phyloP scores from a whole-genome alignment of 1,139 yeast species.

The Taphrina betulina region DNA sequence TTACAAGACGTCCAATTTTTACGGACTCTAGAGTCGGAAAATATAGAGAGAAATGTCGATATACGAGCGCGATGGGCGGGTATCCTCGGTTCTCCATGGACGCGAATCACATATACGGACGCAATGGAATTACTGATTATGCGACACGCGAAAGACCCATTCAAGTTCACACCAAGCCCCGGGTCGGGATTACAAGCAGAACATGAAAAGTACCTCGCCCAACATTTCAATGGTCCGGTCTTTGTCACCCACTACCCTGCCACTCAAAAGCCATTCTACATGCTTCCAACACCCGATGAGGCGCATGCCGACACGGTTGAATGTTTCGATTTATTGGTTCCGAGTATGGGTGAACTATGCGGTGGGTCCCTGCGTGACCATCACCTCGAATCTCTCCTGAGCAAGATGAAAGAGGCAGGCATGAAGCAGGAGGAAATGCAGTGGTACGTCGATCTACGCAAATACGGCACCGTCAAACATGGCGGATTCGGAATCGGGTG shows the following conservation, averaged over 20 bases:
- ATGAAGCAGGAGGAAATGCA: conserved; percentile 52
- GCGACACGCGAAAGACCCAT: conserved; percentile 42
- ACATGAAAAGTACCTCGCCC: conserved; percentile 90
- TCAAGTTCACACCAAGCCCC: conserved; percentile 51
- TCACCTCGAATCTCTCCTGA: conserved; percentile 50
- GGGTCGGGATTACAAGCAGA: conserved; percentile 77
- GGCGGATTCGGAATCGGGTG: conserved; percentile 98
- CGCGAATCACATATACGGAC: conserved; percentile 66
- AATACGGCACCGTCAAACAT: conserved; percentile 82
- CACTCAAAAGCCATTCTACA: conserved; percentile 82
- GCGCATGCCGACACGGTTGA: conserved; percentile 85
- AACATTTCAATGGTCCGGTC: conserved; percentile 69
- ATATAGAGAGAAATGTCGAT: conserved; percentile 32
- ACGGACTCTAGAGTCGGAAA: conserved; percentile 17
- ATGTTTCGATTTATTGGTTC: conserved; percentile 83
- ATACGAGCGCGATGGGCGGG: conserved; percentile 43
- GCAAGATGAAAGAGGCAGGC: conserved; percentile 50
- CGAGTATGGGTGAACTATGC: conserved; percentile 91
- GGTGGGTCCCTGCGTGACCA: conserved; percentile 95
- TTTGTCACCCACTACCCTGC: conserved; percentile 88
- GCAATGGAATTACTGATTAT: conserved; percentile 60
- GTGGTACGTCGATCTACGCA: conserved; percentile 78
- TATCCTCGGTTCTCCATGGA: conserved; percentile 55
- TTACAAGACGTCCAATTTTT: conserved; percentile 14
- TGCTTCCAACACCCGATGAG: conserved; percentile 55